Conservation (phyloP, 768 basidiomycete species). For the Gymnopilus junonius region DNA sequence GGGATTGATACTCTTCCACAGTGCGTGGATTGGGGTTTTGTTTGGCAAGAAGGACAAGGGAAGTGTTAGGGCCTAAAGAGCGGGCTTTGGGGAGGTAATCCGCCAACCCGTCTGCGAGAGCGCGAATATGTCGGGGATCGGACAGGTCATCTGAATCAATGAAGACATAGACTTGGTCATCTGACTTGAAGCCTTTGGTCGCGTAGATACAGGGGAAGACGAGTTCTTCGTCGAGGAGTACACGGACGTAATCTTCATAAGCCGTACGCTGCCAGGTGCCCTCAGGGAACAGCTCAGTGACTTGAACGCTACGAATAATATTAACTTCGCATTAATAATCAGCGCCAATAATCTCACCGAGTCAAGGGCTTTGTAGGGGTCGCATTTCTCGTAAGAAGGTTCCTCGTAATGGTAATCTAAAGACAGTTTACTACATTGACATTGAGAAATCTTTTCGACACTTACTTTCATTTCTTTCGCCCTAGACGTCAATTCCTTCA, state of each 20-base stretch:
- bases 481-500: not conserved
- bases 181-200: constrained; percentile 1
- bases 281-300: not conserved
- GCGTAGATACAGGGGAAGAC: constrained; percentile 2
- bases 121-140: constrained; percentile 1
- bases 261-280: not conserved
- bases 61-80: not conserved
- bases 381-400: not conserved
- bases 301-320: not conserved
- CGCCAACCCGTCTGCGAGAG: not conserved
- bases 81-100: constrained; percentile 1
- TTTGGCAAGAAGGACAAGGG: not conserved
- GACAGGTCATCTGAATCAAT: constrained; percentile 4
- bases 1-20: not conserved
- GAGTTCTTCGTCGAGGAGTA: not conserved
- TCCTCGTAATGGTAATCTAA: not conserved
- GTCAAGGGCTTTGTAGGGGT: not conserved
- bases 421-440: not conserved
- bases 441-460: not conserved
- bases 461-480: not conserved
- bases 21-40: not conserved
- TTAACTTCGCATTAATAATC: not conserved
- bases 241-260: not conserved
- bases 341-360: not conserved
- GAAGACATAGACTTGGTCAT: constrained; percentile 1